These are phyloP conservation scores for Bassia scoparia DNA, from an alignment of 148 eudicot species.

Conservation along the genomic window DNA sequence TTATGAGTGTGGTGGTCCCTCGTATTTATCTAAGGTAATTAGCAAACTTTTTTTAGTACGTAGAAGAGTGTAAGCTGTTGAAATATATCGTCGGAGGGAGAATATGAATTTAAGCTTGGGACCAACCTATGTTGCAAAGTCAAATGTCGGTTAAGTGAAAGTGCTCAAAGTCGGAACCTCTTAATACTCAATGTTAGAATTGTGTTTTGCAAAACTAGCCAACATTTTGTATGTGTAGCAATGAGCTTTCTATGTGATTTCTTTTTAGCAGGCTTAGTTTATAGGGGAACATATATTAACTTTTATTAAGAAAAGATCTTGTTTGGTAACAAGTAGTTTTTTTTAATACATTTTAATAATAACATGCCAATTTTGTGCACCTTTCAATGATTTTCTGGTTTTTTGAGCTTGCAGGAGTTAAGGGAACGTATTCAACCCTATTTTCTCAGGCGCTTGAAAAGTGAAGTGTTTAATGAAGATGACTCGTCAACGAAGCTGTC, in stretches of 20 bases:
- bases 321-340: neutral
- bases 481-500: constrained; percentile 52
- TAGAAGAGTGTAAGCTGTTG: no score
- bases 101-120: neutral
- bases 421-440: constrained; percentile 89
- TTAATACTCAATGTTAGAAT: no score
- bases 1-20: no score
- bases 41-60: no score
- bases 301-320: neutral
- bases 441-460: constrained; percentile 87
- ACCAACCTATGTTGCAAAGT: neutral
- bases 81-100: no score
- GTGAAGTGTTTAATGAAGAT: constrained; percentile 71
- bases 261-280: neutral
- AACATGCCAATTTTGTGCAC: neutral
- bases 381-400: constrained; percentile 6
- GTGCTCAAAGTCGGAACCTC: no score
- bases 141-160: neutral
- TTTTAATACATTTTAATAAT: neutral
- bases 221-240: no score
- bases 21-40: no score
- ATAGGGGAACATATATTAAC: neutral
- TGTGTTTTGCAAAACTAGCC: no score
- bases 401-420: constrained; percentile 46
- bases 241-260: neutral